Conservation (phyloP, 78 protist genomes). For the Cavenderia fasciculata region DNA sequence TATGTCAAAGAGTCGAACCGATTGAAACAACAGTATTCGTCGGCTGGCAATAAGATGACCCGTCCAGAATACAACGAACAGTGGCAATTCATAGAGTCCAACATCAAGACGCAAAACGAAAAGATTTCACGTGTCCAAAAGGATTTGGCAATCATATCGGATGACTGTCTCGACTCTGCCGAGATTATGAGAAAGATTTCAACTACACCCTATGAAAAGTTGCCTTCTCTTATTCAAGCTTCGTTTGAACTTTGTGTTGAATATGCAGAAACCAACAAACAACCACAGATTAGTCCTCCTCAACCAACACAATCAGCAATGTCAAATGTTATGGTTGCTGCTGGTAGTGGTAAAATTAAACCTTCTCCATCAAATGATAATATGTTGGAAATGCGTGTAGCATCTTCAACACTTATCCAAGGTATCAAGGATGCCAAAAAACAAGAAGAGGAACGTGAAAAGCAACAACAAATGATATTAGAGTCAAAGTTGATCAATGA, state of each 20-base stretch:
- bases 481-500: slow-evolving; percentile 4
- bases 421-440: neutral
- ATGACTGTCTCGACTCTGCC: slow-evolving; percentile 44
- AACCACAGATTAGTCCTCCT: no score
- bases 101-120: slow-evolving; percentile 55
- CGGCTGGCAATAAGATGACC: neutral
- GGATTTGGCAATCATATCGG: slow-evolving; percentile 19
- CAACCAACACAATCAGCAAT: no score
- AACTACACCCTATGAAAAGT: slow-evolving; percentile 52
- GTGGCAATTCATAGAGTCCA: slow-evolving; percentile 25
- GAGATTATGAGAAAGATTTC: slow-evolving; percentile 58
- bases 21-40: slow-evolving; percentile 9
- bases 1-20: slow-evolving; percentile 42
- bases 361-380: no score
- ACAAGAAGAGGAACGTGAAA: neutral
- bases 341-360: no score
- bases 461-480: neutral
- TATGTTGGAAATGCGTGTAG: neutral
- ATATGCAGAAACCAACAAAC: slow-evolving; percentile 55
- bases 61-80: slow-evolving; percentile 45
- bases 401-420: neutral
- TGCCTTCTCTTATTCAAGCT: slow-evolving; percentile 68
- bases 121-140: slow-evolving; percentile 22
- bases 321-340: no score
- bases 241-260: slow-evolving; percentile 68